Evolutionary conservation across 2,329 filamentous ascomycete genomes (phyloP), one percentile per base, ranked within the genome.

Genomic region (Aspergillus unguis): DNA sequence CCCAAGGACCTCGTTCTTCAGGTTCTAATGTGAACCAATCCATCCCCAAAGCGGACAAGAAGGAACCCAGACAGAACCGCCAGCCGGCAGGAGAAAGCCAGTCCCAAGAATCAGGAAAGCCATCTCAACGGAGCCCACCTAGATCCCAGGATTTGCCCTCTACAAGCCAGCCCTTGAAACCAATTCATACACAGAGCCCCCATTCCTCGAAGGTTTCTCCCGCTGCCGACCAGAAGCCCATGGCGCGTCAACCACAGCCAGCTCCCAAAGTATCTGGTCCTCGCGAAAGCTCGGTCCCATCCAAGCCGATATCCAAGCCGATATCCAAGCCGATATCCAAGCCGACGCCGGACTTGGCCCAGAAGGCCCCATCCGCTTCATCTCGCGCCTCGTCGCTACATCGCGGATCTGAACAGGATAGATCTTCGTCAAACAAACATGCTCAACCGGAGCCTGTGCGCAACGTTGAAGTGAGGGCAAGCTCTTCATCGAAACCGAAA

Each of bases 1-100:
- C 44, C 40, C 54, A 61, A 28, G 61, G 53, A 37, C 61, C 57
- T 53, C 44, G 58, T 33, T 65, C 63, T 25, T 67, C 68, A 7
- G 60, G 63, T 45, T 65, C 66, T 32, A 65, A 62, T 35, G 50
- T 56, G 31, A 62, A 62, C 17, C 66, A 59, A 40, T 50, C 53
- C 31, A 70, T 66, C 6, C 64, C 67, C 50, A 61, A 63, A n/a
- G 35, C 41, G 45, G 47, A 52, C 25, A 43, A 47, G 36, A 53
- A 53, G 27, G 60, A 63, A 36, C 62, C 57, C 26, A 53, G 48
- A 49, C 54, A 59, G 33, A 60, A 65, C 42, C 50, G 49, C 42
- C 50, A 51, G n/a, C 31, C 50, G 29, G 38, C 50, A 36, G 53
- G 45, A 29, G 45, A 50, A 31, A 46, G 38, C 11, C 53, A 50